Base-by-base conservation (phyloP, 1,139 yeast genomes). In the Candida sp. region DNA sequence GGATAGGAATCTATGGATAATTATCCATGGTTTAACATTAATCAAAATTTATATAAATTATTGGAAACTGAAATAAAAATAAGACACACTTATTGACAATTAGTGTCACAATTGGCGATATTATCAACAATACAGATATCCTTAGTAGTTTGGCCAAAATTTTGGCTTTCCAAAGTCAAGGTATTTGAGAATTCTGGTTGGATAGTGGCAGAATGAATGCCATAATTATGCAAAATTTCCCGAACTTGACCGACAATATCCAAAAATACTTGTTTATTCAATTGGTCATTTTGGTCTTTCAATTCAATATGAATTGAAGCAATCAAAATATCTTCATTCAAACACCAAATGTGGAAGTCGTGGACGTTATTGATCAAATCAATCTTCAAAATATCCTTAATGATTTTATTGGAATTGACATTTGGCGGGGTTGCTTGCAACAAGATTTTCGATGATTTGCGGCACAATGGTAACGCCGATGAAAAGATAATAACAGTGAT, bases 271-370 rank as follows among this genome's bases (percentile, higher is more conserved):
- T 49, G 49, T 48, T 66, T 66, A 51, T 66, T 61, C 42, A 71
- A 61, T 38, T 56, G 60, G 43, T 76, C 79, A 25, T 32, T 22
- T 21, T 43, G 70, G 12, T 79, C 75, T 44, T 77, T 74, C 40
- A 90, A 75, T 54, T 90, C 87, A 37, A 91, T 84, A 60, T 93
- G 99, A 50, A 93, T 75, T 1, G 97, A 86, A 1, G 97, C 97
- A 58, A 93, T 88, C 54, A 83, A 76, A 44, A 88, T 78, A 51
- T 85, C 87, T 66, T 93, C 99, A 45, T 91, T 88, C 53, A 93
- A 75, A 61, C 90, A 93, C 99, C 99, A 93, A 47, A 93, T 86
- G 62, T 93, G 99, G 73, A 93, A 83, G 61, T 93, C 99, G 62
- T 93, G 99, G 35, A 93, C 82, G 4, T 95, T 87, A 49, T 81